Evolutionary conservation across 768 basidiomycete species (phyloP).

Genomic region (Cyathus striatus): DNA sequence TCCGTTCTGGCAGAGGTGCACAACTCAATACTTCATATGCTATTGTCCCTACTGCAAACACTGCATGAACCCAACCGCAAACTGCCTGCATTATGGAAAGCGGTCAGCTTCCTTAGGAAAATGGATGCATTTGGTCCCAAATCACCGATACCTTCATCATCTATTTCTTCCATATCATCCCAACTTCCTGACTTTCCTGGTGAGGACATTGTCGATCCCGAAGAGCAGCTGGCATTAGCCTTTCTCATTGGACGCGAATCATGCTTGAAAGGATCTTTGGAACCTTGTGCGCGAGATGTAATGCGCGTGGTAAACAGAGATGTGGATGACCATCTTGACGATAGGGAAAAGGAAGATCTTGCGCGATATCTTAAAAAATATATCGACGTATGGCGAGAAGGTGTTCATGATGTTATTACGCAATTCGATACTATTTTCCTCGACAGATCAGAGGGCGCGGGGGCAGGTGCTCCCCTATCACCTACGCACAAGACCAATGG

Average conservation of each 20-base stretch:
- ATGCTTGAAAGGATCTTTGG: slow-evolving; percentile 55
- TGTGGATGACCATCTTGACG: slow-evolving; percentile 35
- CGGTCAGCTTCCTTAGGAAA: slow-evolving; percentile 79
- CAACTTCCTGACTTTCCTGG: too few species aligned
- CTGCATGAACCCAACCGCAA: slow-evolving; percentile 81
- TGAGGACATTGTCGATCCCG: slow-evolving; percentile 33
- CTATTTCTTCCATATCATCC: slow-evolving; percentile 12
- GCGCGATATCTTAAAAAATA: slow-evolving; percentile 80
- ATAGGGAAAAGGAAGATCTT: slow-evolving; percentile 65
- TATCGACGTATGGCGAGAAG: slow-evolving; percentile 88
- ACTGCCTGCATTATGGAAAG: slow-evolving; percentile 85
- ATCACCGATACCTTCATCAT: slow-evolving; percentile 19
- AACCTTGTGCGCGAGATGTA: slow-evolving; percentile 45
- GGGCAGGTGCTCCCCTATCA: too few species aligned
- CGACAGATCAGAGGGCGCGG: slow-evolving; percentile 46
- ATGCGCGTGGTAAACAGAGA: slow-evolving; percentile 26
- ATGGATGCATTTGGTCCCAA: slow-evolving; percentile 59
- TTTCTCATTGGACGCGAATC: slow-evolving; percentile 69
- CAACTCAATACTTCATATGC: slow-evolving; percentile 66
- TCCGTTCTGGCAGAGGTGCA: slow-evolving; percentile 66
- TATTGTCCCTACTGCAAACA: slow-evolving; percentile 69
- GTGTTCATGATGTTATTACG: slow-evolving; percentile 86
- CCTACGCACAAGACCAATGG: too few species aligned
- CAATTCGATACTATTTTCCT: slow-evolving; percentile 90
- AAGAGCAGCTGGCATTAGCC: slow-evolving; percentile 80